phyloP scores from a whole-genome alignment of 129 eudicot genomes.

The Escallonia herrerae region DNA sequence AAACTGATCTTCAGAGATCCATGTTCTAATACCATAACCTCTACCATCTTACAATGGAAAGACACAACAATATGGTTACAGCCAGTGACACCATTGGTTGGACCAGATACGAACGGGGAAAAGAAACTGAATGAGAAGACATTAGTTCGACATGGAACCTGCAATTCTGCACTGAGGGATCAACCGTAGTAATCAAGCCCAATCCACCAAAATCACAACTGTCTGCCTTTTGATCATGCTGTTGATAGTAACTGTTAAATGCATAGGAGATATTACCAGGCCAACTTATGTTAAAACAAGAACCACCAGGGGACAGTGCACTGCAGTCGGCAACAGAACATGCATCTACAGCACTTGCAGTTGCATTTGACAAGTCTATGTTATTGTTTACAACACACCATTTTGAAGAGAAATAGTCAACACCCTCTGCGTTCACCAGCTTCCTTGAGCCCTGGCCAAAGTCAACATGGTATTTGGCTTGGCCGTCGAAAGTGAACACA shows the following conservation, averaged over 20 bases:
- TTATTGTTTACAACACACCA: conserved; percentile 91
- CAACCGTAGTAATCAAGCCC: conserved; percentile 85
- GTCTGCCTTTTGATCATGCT: conserved; percentile 66
- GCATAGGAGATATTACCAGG: conserved; percentile 87
- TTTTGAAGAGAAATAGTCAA: conserved; percentile 56
- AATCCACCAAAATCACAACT: conserved; percentile 81
- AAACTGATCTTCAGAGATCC: neutral
- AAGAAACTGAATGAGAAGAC: conserved; percentile 33
- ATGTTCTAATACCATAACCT: conserved; percentile 5
- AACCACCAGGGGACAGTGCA: conserved; percentile 61
- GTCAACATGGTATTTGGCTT: conserved; percentile 66
- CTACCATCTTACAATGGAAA: conserved; percentile 20
- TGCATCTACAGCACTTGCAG: conserved; percentile 52
- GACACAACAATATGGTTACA: conserved; percentile 26
- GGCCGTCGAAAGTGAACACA: conserved; percentile 84
- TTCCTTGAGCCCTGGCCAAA: conserved; percentile 37
- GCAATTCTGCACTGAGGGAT: conserved; percentile 75
- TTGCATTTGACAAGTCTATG: conserved; percentile 54
- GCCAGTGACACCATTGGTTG: conserved; percentile 20
- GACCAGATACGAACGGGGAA: conserved; percentile 14
- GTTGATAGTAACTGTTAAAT: conserved; percentile 80
- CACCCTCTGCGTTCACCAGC: conserved; percentile 64
- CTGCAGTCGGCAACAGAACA: conserved; percentile 71
- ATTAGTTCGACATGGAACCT: conserved; percentile 57
- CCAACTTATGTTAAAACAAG: conserved; percentile 79